A percentile compares a stretch with the other conserved stretches of the same genome.
phyloP scores from a whole-genome alignment of 768 basidiomycete genomes.

The Lactifluus piperatus region DNA sequence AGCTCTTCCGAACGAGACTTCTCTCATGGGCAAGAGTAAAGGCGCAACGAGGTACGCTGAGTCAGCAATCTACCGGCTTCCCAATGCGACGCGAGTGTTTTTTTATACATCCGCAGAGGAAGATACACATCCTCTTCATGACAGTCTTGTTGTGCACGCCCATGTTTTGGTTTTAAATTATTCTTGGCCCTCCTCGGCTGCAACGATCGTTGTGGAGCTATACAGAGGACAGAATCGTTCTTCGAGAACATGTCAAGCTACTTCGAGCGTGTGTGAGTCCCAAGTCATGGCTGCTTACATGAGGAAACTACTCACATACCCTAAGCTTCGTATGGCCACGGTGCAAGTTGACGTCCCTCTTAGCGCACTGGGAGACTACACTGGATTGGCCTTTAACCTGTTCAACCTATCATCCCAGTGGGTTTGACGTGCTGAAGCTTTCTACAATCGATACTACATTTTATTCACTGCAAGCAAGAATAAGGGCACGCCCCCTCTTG shows the following conservation, averaged over 20 bases:
- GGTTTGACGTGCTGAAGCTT: too few relatives aligned
- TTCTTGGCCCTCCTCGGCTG: neutral
- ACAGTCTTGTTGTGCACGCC: neutral
- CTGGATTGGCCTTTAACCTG: neutral
- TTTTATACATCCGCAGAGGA: neutral
- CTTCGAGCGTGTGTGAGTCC: neutral
- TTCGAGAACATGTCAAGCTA: too few relatives aligned
- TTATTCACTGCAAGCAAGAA: too few relatives aligned
- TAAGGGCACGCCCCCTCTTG: neutral
- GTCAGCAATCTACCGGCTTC: too few relatives aligned
- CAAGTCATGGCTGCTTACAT: too few relatives aligned
- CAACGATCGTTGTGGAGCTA: neutral
- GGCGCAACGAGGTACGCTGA: too few relatives aligned
- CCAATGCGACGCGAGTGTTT: too few relatives aligned
- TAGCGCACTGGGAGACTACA: neutral
- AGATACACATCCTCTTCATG: neutral
- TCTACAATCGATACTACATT: too few relatives aligned
- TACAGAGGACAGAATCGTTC: too few relatives aligned
- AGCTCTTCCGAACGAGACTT: conserved; percentile 7
- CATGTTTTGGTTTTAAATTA: neutral
- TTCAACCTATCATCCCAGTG: neutral
- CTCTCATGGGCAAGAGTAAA: neutral
- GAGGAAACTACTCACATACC: too few relatives aligned
- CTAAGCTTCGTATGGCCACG: too few relatives aligned
- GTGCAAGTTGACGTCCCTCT: neutral